Evolutionary conservation across 2,329 filamentous ascomycete species (phyloP), one percentile per base, ranked within the genome.

Genomic region (Penicillium sp.): DNA sequence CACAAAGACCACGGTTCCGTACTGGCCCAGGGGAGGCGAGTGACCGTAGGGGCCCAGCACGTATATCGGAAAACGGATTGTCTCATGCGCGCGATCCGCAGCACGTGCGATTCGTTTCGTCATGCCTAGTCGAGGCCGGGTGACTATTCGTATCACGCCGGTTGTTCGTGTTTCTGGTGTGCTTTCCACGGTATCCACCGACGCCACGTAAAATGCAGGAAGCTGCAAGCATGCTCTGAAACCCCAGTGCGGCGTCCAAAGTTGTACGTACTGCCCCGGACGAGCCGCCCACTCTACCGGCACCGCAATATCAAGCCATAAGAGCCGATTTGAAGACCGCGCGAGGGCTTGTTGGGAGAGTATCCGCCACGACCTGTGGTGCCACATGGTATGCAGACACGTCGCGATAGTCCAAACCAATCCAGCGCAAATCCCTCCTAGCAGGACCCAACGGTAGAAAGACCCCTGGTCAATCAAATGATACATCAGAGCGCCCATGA

Each of bases 1-100:
- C 1, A 58, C 35, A 16, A 58, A 50, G 19, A 58, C 4, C 9
- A 58, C 43, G 6, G 51, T 58, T 33, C 51, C 51, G 27, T 42
- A 54, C 16, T 45, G n/a, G 8, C 26, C n/a, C 3, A 57, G 37
- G 43, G 27, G 2, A 19, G 29, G 26, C 4, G 46, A 37, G 19
- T 46, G 39, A 9, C 50, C 37, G n/a, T 50, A 57, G 8, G 55
- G 50, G 4, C 55, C 46, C 8, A 58, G 39, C 27, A 58, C 5
- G 5, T 19, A 31, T 23, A 57, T 25, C 3, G 21, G 31, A 19
- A 48, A 27, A 21, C 39, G 37, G 9, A 42, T 42, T 21, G 5
- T 39, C 37, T 2, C 19, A 1, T 42, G 19, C 37, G 37, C 37
- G 21, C 19, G 8, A 23, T 42, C 37, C 8, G 9, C 31, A n/a